A percentile compares a stretch with the other conserved stretches of the same genome.
phyloP scores from a whole-genome alignment of 1,139 yeast genomes.

The Saccharomyces hybrid region DNA sequence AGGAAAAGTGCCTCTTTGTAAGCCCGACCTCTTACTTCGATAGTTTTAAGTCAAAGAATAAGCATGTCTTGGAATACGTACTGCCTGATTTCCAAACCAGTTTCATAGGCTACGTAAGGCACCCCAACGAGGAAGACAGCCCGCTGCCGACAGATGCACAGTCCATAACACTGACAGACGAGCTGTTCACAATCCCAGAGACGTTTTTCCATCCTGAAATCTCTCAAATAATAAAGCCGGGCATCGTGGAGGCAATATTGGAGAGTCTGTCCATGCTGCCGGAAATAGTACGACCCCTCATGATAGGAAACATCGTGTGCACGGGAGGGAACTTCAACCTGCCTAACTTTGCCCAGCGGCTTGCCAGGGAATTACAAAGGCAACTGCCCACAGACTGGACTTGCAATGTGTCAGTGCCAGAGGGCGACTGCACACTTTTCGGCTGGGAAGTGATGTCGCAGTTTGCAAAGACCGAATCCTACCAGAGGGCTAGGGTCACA shows the following conservation, averaged over 20 bases:
- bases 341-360: constrained; percentile 56
- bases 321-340: constrained; percentile 78
- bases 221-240: constrained; percentile 67
- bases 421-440: constrained; percentile 35
- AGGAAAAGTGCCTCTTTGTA: constrained; percentile 72
- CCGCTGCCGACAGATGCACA: constrained; percentile 46
- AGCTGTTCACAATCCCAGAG: constrained; percentile 83
- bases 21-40: constrained; percentile 53
- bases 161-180: constrained; percentile 63
- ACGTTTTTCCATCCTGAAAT: constrained; percentile 79
- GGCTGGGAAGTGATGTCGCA: constrained; percentile 53
- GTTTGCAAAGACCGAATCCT: constrained; percentile 44
- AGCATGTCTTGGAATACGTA: constrained; percentile 53
- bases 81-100: constrained; percentile 84
- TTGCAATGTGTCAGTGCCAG: constrained; percentile 44
- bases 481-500: constrained; percentile 53
- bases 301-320: constrained; percentile 70
- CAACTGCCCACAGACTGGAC: constrained; percentile 64
- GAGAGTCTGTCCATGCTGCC: constrained; percentile 69
- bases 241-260: constrained; percentile 61
- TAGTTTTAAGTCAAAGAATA: constrained; percentile 41
- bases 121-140: constrained; percentile 27
- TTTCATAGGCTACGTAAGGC: constrained; percentile 53
- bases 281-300: constrained; percentile 62
- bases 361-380: constrained; percentile 51